These are phyloP conservation scores for Viridothelium virens DNA, from an alignment of 495 filamentous ascomycete genomes.

Conservation along the genomic window DNA sequence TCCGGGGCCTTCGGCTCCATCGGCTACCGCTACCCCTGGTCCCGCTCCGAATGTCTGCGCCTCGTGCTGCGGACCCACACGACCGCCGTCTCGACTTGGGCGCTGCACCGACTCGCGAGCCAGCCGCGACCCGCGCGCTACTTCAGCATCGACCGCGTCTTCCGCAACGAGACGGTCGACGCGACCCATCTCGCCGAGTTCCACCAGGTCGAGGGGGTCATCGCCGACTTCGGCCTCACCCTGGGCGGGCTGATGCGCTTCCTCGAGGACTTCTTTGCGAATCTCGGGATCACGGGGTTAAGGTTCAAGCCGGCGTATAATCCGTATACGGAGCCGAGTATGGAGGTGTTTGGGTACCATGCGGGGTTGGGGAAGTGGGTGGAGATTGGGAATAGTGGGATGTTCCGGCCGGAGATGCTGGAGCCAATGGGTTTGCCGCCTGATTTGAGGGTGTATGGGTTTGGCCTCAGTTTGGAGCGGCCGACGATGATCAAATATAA, in stretches of 20 bases:
- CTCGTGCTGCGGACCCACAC: constrained; percentile 95
- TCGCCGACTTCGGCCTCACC: constrained; percentile 87
- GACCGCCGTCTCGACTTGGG: constrained; percentile 77
- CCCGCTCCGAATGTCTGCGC: constrained; percentile 74
- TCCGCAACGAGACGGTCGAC: constrained; percentile 92
- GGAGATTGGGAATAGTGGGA: constrained; percentile 95
- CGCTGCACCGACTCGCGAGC: constrained; percentile 81
- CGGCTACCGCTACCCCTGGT: constrained; percentile 92
- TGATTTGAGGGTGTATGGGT: constrained; percentile 83
- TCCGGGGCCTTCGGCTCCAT: constrained; percentile 86
- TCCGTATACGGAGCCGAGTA: constrained; percentile 93
- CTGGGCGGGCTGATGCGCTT: constrained; percentile 92
- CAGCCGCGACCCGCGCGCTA: constrained; percentile 77
- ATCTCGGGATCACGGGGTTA: constrained; percentile 84
- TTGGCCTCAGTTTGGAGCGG: constrained; percentile 81
- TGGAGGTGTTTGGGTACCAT: constrained; percentile 95
- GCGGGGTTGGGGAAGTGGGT: constrained; percentile 83
- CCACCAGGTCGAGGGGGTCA: constrained; percentile 97
- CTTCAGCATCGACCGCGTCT: constrained; percentile 97
- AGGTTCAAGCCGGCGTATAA: constrained; percentile 98
- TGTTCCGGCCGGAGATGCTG: constrained; percentile 97
- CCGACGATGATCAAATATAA: constrained; percentile 93
- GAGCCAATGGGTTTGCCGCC: constrained; percentile 82
- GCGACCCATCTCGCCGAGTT: constrained; percentile 96
- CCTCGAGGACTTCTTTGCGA: constrained; percentile 91